Conservation (phyloP, 2,329 filamentous ascomycete genomes). For the Hypoxylon sp. region DNA sequence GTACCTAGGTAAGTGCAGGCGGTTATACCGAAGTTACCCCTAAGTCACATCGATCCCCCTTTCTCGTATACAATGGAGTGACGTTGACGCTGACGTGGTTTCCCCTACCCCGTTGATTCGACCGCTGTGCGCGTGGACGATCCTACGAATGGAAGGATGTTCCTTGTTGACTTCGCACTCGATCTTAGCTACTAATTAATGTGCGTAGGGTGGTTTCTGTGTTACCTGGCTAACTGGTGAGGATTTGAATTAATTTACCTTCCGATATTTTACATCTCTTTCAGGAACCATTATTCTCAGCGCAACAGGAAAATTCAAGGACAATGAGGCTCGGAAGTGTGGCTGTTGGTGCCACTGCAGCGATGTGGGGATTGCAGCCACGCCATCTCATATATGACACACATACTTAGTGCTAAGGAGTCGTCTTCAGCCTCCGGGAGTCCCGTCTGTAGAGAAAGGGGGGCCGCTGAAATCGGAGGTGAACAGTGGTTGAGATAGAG, state of each 20-base stretch:
- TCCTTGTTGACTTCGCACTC: not conserved
- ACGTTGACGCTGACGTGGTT: constrained; percentile 28
- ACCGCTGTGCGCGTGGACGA: constrained; percentile 10
- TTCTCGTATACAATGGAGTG: constrained; percentile 4
- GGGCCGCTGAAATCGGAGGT: too few species aligned
- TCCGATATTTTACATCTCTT: constrained; percentile 31
- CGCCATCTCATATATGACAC: constrained; percentile 6
- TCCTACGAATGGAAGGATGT: constrained; percentile 3
- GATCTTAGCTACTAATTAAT: not conserved
- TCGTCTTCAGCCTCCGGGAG: not conserved
- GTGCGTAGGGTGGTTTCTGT: constrained; percentile 16
- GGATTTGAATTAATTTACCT: constrained; percentile 5
- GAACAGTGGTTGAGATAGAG: not conserved
- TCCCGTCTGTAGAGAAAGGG: not conserved
- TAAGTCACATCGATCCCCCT: not conserved
- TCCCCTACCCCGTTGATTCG: not conserved
- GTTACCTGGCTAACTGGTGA: constrained; percentile 4
- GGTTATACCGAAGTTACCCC: constrained; percentile 8
- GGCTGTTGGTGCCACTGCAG: constrained; percentile 27
- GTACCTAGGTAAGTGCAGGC: not conserved
- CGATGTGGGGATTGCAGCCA: not conserved
- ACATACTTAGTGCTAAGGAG: constrained; percentile 3
- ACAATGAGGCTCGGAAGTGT: constrained; percentile 27
- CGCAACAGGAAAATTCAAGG: not conserved
- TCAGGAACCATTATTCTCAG: constrained; percentile 31